Base-by-base conservation (phyloP, 1,284 basidiomycete genomes). In the Ganoderma sinense region DNA sequence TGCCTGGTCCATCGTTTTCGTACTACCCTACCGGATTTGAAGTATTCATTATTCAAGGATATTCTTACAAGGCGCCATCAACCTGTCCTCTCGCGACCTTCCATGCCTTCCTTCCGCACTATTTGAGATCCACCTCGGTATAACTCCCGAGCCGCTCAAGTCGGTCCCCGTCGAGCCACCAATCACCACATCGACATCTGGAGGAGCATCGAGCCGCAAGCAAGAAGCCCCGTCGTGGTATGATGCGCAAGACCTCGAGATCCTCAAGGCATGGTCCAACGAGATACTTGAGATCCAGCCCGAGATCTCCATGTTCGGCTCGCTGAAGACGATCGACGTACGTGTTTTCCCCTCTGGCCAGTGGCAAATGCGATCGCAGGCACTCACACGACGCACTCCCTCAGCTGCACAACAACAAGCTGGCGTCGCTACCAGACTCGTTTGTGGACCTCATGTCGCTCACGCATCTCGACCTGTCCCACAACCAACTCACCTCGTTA, bases 291-390 rank as follows among this genome's bases (percentile, higher is more conserved):
- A 92, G 76, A 85, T 95, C 40, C 93, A 94, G 74, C 89, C 89
- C 31, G 94, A 95, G 76, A 89, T 95, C 39, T 91, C 91, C 0
- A 84, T 94, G 69, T 95, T 95, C 77, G 93, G 94, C 3, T 93
- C 91, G 2, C 82, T 95, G 63, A 94, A 94, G 80, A 86, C 84
- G 3, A 75, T 95, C 41, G 94, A 95, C 80, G 93, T 94, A 81
- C 4, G 48, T 51, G 88, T 82, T 16, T 36, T 18, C 2, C 18
- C 36, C 39, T 62, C n/a, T 4, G n/a, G n/a, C n/a, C n/a, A n/a
- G n/a, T 31, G 14, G 29, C 18, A 31, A 43, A 8, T 39, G n/a
- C 61, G 26, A 63, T 20, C 5, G 40, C 4, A 4, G 18, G 11
- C 4, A 20, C 45, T 29, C 51, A 16, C 51, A 16, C 23, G 45